Evolutionary conservation across 441 rosid species (phyloP).

Genomic region (Adansonia rubrostipa): DNA sequence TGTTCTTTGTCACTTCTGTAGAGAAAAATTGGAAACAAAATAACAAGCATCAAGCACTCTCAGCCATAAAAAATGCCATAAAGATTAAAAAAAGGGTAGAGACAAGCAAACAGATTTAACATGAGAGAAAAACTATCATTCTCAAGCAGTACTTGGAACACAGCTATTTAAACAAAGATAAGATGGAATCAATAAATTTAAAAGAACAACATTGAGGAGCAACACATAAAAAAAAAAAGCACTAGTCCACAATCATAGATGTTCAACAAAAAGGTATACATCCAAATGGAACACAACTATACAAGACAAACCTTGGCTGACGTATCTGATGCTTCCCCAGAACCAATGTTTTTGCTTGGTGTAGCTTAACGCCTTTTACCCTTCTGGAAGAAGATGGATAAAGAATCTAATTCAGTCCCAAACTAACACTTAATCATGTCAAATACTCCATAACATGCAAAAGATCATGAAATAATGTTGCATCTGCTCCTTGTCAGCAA

Average conservation of each 20-base stretch:
- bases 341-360: conserved; percentile 47
- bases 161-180: not conserved
- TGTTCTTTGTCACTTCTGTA: conserved; percentile 62
- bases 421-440: conserved; percentile 13
- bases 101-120: not conserved
- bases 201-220: not conserved
- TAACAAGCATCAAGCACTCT: conserved; percentile 23
- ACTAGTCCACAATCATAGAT: not conserved
- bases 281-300: conserved; percentile 1
- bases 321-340: conserved; percentile 61
- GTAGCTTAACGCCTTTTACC: conserved; percentile 71
- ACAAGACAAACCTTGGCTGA: conserved; percentile 69
- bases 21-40: conserved; percentile 27
- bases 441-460: conserved; percentile 18
- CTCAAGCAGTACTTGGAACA: no score
- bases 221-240: not conserved
- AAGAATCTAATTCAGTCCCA: conserved; percentile 24
- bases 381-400: conserved; percentile 47
- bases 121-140: not conserved
- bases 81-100: not conserved
- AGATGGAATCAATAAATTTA: no score
- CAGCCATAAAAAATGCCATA: conserved; percentile 13
- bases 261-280: not conserved
- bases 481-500: conserved; percentile 91
- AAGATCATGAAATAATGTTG: conserved; percentile 13